Evolutionary conservation across 202 grass and related monocot genomes (phyloP).

Genomic region (Musa balbisiana): DNA sequence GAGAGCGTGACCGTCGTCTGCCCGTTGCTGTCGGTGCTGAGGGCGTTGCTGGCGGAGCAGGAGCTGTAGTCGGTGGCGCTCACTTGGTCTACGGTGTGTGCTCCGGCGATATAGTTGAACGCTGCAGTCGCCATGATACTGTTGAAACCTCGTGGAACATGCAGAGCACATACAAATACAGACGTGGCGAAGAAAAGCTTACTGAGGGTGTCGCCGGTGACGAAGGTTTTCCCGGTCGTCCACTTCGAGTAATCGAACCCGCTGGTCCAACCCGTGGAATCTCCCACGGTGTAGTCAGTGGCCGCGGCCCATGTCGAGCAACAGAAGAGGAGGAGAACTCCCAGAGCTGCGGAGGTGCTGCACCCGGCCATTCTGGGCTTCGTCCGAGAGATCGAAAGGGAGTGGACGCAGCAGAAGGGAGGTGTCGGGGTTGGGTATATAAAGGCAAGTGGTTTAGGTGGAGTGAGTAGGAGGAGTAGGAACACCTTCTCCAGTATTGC

Average conservation of each 20-base stretch:
- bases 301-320: conserved; percentile 26
- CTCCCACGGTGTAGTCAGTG: conserved; percentile 70
- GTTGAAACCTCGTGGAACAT: too few species aligned
- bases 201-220: conserved; percentile 54
- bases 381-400: not conserved
- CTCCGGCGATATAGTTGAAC: conserved; percentile 51
- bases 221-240: conserved; percentile 45
- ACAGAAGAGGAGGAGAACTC: conserved; percentile 39
- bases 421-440: not conserved
- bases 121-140: conserved; percentile 21
- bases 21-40: conserved; percentile 49
- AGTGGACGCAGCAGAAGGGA: not conserved
- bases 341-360: conserved; percentile 22
- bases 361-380: conserved; percentile 8
- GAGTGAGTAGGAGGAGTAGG: not conserved
- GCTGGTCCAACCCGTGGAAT: conserved; percentile 58
- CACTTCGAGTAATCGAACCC: conserved; percentile 56
- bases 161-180: too few species aligned
- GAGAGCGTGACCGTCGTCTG: conserved; percentile 43
- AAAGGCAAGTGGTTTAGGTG: not conserved
- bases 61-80: conserved; percentile 59
- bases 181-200: not conserved
- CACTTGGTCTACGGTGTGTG: conserved; percentile 64
- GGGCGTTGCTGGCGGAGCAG: conserved; percentile 54
- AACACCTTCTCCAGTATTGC: not conserved